Evolutionary conservation across 2,329 filamentous ascomycete species (phyloP).

Genomic region (Fusarium subglutinans): DNA sequence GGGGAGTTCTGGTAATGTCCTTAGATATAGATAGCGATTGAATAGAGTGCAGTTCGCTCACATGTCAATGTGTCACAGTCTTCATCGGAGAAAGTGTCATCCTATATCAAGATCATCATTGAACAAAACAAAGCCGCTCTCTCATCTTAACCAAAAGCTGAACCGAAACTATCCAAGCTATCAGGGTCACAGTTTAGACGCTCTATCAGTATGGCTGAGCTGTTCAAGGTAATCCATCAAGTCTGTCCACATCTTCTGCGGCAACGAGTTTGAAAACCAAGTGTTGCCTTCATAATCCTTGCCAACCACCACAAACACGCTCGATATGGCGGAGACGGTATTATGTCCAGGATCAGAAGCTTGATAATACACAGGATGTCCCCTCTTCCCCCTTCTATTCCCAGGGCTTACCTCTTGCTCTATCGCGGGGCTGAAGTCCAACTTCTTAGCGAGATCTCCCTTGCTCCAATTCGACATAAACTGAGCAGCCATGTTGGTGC

Average conservation of each 20-base stretch:
- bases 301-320: conserved; percentile 15
- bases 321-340: conserved; percentile 16
- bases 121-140: neutral
- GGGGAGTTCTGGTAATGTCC: neutral
- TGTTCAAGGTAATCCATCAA: conserved; percentile 8
- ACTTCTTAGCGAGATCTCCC: conserved; percentile 10
- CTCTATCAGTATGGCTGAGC: neutral
- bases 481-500: conserved; percentile 16
- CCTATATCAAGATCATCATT: neutral
- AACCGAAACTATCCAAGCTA: neutral
- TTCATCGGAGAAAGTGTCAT: too few relatives aligned
- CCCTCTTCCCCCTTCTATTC: neutral
- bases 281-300: conserved; percentile 16
- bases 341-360: conserved; percentile 15
- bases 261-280: conserved; percentile 20
- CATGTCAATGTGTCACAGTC: too few relatives aligned
- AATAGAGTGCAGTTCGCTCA: neutral
- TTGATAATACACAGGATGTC: conserved; percentile 26
- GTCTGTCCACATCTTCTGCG: conserved; percentile 12
- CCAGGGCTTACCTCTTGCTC: neutral
- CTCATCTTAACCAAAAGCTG: fast-evolving
- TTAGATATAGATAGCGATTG: neutral
- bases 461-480: conserved; percentile 36
- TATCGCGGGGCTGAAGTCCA: conserved; percentile 27
- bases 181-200: neutral